A percentile compares a stretch with the other conserved stretches of the same genome.
Conservation (phyloP, 768 basidiomycete species). For the Leccinum longicurvipes region DNA sequence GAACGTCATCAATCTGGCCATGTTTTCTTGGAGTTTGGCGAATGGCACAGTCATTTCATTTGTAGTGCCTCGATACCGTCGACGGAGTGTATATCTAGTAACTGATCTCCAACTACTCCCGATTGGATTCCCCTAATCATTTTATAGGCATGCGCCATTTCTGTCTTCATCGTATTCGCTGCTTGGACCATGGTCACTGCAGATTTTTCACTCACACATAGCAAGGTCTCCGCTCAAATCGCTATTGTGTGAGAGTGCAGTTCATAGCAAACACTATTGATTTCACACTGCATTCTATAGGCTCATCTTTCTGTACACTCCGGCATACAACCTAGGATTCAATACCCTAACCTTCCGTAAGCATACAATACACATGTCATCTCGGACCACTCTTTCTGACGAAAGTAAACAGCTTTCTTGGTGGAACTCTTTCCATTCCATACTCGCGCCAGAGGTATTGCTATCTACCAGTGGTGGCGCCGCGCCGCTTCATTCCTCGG, state of each 20-base stretch:
- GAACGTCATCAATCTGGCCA: conserved; percentile 11
- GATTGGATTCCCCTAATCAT: neutral
- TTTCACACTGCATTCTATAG: neutral
- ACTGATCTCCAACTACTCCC: too few species aligned
- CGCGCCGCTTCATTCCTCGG: conserved; percentile 27
- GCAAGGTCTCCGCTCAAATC: neutral
- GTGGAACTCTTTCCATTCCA: conserved; percentile 65
- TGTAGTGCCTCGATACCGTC: too few species aligned
- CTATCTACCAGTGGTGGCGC: conserved; percentile 58
- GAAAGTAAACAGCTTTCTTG: conserved; percentile 43
- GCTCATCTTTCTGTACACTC: conserved; percentile 7
- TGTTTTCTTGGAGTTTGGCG: conserved; percentile 3
- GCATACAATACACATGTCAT: neutral
- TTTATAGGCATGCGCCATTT: neutral
- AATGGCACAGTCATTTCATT: conserved; percentile 1
- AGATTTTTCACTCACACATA: conserved; percentile 8
- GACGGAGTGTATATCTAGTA: too few species aligned
- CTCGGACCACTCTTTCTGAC: neutral
- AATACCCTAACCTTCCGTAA: conserved; percentile 3
- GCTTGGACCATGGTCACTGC: conserved; percentile 18
- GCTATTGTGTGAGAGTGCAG: conserved; percentile 9
- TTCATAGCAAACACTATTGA: neutral
- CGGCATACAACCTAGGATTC: conserved; percentile 1
- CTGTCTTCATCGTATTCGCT: conserved; percentile 6
- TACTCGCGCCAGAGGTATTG: conserved; percentile 56